These are phyloP conservation scores for Metarhizium humberi DNA, from an alignment of 2,329 filamentous ascomycete genomes.

Conservation along the genomic window DNA sequence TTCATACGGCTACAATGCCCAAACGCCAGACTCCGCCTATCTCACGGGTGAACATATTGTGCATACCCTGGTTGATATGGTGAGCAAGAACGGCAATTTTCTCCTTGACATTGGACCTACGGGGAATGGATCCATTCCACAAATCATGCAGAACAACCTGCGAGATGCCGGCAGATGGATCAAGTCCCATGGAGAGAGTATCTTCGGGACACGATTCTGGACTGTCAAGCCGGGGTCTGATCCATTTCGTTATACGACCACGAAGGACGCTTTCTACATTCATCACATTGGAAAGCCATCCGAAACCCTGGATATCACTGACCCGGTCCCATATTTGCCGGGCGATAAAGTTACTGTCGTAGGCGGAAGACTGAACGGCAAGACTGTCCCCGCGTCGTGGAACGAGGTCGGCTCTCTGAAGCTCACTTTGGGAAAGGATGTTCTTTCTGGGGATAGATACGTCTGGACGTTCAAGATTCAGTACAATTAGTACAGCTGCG, in stretches of 20 bases:
- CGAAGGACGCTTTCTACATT: slow-evolving; percentile 41
- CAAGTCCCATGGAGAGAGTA: slow-evolving; percentile 39
- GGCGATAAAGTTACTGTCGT: slow-evolving; percentile 38
- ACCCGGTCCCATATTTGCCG: slow-evolving; percentile 33
- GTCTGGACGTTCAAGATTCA: slow-evolving; percentile 23
- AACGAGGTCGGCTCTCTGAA: slow-evolving; percentile 15
- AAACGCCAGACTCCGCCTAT: slow-evolving; percentile 37
- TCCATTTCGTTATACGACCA: slow-evolving; percentile 39
- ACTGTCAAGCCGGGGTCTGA: not conserved
- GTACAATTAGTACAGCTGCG: slow-evolving; percentile 4
- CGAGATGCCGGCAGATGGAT: slow-evolving; percentile 45
- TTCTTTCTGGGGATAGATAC: slow-evolving; percentile 24
- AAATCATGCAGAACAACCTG: slow-evolving; percentile 35
- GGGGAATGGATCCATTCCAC: slow-evolving; percentile 43
- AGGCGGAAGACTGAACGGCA: slow-evolving; percentile 18
- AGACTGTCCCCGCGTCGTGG: slow-evolving; percentile 10
- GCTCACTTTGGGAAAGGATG: slow-evolving; percentile 20
- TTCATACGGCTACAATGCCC: slow-evolving; percentile 48
- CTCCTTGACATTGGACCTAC: slow-evolving; percentile 44
- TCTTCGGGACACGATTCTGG: slow-evolving; percentile 49
- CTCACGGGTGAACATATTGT: slow-evolving; percentile 33
- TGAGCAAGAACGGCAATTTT: slow-evolving; percentile 45
- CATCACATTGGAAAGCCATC: slow-evolving; percentile 32
- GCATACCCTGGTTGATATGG: slow-evolving; percentile 37
- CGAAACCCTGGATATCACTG: slow-evolving; percentile 27